These are phyloP conservation scores for Neofusicoccum sp. DNA, from an alignment of 2,329 filamentous ascomycete species.

Conservation along the genomic window DNA sequence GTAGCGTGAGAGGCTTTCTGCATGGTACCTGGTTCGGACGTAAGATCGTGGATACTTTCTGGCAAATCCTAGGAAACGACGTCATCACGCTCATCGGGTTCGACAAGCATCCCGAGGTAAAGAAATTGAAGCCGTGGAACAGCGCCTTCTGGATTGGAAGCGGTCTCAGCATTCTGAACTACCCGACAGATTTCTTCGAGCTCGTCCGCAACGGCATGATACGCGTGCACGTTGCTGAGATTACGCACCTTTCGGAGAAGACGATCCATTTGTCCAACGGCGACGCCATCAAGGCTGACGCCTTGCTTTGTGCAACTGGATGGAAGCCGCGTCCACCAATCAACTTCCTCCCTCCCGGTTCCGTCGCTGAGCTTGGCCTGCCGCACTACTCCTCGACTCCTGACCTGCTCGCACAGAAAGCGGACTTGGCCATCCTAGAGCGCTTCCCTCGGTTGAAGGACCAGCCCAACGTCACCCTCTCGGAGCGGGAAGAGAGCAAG, in stretches of 20 bases:
- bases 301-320: slow-evolving; percentile 55
- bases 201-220: slow-evolving; percentile 55
- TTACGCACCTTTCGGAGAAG: slow-evolving; percentile 47
- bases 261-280: slow-evolving; percentile 51
- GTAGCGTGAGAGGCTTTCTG: slow-evolving; percentile 53
- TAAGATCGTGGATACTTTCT: slow-evolving; percentile 55
- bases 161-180: slow-evolving; percentile 61
- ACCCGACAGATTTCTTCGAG: slow-evolving; percentile 56
- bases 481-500: not conserved
- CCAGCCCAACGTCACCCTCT: slow-evolving; percentile 40
- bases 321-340: slow-evolving; percentile 55
- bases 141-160: slow-evolving; percentile 54
- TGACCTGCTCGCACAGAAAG: slow-evolving; percentile 24
- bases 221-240: slow-evolving; percentile 55
- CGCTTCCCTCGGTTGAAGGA: slow-evolving; percentile 54
- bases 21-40: slow-evolving; percentile 59
- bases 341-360: slow-evolving; percentile 41
- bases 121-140: slow-evolving; percentile 44
- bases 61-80: slow-evolving; percentile 49
- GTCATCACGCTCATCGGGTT: slow-evolving; percentile 49
- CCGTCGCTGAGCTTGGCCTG: slow-evolving; percentile 28
- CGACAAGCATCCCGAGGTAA: slow-evolving; percentile 41
- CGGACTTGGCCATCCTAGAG: slow-evolving; percentile 53
- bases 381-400: slow-evolving; percentile 20
- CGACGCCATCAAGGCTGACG: slow-evolving; percentile 46